Conservation (phyloP, 352 stramenopile genomes). For the Phytophthora europaea region DNA sequence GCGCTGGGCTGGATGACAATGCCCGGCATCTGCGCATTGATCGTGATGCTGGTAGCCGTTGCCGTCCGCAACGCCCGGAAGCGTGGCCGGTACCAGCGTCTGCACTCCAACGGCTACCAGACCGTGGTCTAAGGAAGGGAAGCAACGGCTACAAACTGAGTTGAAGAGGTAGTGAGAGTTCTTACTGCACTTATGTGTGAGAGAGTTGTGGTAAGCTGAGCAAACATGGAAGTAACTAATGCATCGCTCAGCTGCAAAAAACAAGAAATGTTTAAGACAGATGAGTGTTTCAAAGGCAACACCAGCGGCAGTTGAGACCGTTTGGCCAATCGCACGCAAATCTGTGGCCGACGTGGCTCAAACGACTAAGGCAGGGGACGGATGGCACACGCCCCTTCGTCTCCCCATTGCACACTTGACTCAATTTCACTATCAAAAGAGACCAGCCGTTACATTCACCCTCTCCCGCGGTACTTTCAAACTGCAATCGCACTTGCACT, state of each 20-base stretch:
- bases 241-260: slow-evolving; percentile 6
- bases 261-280: background rate
- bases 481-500: slow-evolving; percentile 6
- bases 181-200: background rate
- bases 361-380: background rate
- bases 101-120: slow-evolving; percentile 47
- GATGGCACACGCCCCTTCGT: slow-evolving; percentile 21
- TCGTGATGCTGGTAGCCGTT: slow-evolving; percentile 44
- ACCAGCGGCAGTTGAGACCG: background rate
- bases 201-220: slow-evolving; percentile 11
- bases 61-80: slow-evolving; percentile 55
- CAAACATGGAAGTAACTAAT: slow-evolving; percentile 11
- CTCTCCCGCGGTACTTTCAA: slow-evolving; percentile 11
- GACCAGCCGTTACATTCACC: slow-evolving; percentile 25
- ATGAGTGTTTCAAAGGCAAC: slow-evolving; percentile 30
- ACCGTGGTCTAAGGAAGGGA: slow-evolving; percentile 28
- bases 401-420: slow-evolving; percentile 3
- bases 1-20: slow-evolving; percentile 32
- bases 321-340: slow-evolving; percentile 19
- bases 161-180: background rate
- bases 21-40: slow-evolving; percentile 36
- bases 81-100: slow-evolving; percentile 54
- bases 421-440: slow-evolving; percentile 18
- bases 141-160: background rate
- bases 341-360: slow-evolving; percentile 22